Base-by-base conservation (phyloP, 257 asterid species). In the Euphrasia confusa region DNA sequence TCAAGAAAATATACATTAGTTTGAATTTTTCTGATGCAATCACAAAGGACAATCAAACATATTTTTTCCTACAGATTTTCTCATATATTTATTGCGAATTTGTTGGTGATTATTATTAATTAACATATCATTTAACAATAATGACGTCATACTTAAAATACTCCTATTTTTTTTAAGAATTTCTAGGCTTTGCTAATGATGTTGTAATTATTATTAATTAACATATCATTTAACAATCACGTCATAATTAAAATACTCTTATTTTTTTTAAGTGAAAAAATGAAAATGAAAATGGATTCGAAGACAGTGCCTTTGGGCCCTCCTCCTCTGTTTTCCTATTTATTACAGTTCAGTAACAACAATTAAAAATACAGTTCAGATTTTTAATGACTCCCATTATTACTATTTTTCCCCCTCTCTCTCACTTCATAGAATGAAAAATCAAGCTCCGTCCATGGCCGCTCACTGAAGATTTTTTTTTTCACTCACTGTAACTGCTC, bases 241-340 rank as follows among this genome's bases (percentile, higher is more conserved):
- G 66, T 65, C 64, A 37, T 33, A 39, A 9, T 26, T 63, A 65
- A 27, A 64, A 21, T 21, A 21, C 24, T 21, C 24, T 0, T 21
- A 21, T 21, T 68, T 61, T 44, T 28, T 47, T 70, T 81, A 63
- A 11, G 15, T 9, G 18, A 3, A 21, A 5, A 10, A 42, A 3
- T 42, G 13, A 12, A 7, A 42, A 6, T 42, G n/a, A 7, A 8
- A 42, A 42, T 42, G 48, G n/a, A 30, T 30, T 30, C 33, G 33
- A 30, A 30, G 33, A 30, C 33, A 3, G 33, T 30, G 33, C 4
- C 4, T n/a, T 9, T 61, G 60, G 47, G 64, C 53, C 63, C 63
- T 28, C 57, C 63, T 28, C 57, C 69, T 48, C 55, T 54, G 60
- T 63, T 58, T 66, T 15, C 28, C 70, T 56, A 72, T 68, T 75